phyloP scores from a whole-genome alignment of 306 rosid genomes.

The Astragalus glycyphyllos region DNA sequence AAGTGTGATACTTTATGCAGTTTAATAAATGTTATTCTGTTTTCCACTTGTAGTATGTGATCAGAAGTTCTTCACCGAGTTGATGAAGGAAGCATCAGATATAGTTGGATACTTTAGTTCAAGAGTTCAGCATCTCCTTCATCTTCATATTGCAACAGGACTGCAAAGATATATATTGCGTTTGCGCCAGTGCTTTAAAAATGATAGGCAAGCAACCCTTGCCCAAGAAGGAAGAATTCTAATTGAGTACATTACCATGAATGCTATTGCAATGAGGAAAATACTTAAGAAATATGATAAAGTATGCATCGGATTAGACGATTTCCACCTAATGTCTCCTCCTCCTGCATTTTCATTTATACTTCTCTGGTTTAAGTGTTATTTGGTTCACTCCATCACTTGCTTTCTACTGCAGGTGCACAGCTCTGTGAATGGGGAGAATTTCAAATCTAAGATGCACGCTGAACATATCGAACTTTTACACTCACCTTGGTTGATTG shows the following conservation, averaged over 20 bases:
- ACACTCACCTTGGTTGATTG: conserved; percentile 92
- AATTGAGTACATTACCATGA: conserved; percentile 84
- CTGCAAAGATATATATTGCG: conserved; percentile 65
- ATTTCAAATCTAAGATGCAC: conserved; percentile 76
- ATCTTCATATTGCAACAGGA: conserved; percentile 80
- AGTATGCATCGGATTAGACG: conserved; percentile 50
- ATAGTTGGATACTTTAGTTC: conserved; percentile 72
- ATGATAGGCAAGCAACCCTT: conserved; percentile 58
- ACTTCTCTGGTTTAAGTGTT: conserved; percentile 6
- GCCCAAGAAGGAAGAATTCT: conserved; percentile 73
- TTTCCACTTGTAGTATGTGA: conserved; percentile 65
- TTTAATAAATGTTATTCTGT: conserved; percentile 20
- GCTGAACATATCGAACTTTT: conserved; percentile 82
- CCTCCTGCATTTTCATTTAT: too few relatives aligned
- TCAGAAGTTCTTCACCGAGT: conserved; percentile 74
- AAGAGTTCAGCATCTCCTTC: conserved; percentile 78
- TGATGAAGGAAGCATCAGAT: conserved; percentile 85
- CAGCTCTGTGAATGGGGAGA: conserved; percentile 73
- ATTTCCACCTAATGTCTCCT: neutral
- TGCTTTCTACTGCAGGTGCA: conserved; percentile 60
- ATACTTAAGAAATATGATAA: conserved; percentile 96
- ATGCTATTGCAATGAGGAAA: conserved; percentile 83
- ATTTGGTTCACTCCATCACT: conserved; percentile 18
- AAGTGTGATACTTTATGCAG: neutral
- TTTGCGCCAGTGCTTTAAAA: conserved; percentile 70